Evolutionary conservation across 805 yeast genomes (phyloP).

Genomic region (Metschnikowia bowlesiae): DNA sequence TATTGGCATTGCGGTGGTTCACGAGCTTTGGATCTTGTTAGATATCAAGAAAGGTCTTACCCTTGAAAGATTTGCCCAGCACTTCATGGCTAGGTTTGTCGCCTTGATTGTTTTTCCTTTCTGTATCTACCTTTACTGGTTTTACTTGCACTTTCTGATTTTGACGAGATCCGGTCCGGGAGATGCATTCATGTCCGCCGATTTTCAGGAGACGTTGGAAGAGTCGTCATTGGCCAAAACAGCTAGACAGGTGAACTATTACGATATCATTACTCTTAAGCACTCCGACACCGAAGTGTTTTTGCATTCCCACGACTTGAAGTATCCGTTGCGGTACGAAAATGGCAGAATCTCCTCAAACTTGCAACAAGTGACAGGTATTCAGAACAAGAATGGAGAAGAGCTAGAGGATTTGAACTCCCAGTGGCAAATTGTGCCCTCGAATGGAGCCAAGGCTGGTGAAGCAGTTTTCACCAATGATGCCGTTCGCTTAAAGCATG

Average conservation of each 20-base stretch:
- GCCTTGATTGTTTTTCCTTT: conserved; percentile 78
- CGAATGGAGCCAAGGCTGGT: conserved; percentile 28
- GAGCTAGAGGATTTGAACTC: conserved; percentile 54
- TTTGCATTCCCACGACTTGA: conserved; percentile 74
- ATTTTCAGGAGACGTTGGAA: conserved; percentile 86
- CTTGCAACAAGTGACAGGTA: conserved; percentile 89
- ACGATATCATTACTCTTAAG: conserved; percentile 70
- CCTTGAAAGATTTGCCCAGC: conserved; percentile 53
- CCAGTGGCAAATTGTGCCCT: conserved; percentile 83
- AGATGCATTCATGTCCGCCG: conserved; percentile 89
- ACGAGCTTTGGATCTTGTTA: conserved; percentile 84
- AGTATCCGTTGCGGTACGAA: conserved; percentile 88
- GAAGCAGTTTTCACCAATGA: conserved; percentile 60
- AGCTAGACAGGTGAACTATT: conserved; percentile 67
- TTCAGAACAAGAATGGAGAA: conserved; percentile 33
- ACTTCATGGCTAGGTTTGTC: conserved; percentile 68
- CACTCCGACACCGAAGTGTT: conserved; percentile 77
- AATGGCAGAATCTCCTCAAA: conserved; percentile 94
- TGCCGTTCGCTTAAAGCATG: conserved; percentile 72
- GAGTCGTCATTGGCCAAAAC: conserved; percentile 75
- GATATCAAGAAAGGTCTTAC: conserved; percentile 68
- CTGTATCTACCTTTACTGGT: conserved; percentile 79
- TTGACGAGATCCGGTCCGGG: conserved; percentile 91
- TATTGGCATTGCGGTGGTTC: conserved; percentile 79
- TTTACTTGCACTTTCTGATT: conserved; percentile 82